Evolutionary conservation across 352 stramenopile species (phyloP), one percentile per base, ranked within the genome.

Genomic region (Phytophthora podocarpi): DNA sequence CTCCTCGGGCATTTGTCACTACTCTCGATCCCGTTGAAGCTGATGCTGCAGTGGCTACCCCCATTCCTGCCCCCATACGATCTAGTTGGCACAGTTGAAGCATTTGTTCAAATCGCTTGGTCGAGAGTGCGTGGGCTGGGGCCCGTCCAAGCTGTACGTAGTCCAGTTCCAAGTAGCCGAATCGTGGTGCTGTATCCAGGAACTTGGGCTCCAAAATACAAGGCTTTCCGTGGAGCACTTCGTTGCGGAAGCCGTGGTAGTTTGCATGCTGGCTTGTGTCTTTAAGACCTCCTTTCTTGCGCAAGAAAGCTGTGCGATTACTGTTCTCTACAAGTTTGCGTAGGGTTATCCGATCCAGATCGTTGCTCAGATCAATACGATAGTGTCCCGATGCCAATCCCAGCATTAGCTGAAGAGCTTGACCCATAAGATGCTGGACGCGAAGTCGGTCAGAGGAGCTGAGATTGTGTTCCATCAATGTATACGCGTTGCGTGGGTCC

Each of bases 311-410:
- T 20, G 82, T 91, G 36, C 84, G 83, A 53, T 85, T 93, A 64
- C 69, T 87, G 52, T 90, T 91, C 46, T 93, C 85, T 11, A 93
- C 67, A 30, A 93, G 59, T 52, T 91, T 90, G 50, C 85, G 83
- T 18, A 90, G 51, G 12, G 78, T 85, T 26, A 90, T 55, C 11
- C 82, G 75, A 42, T 93, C 85, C 20, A 91, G 42, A 26, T 86
- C 76, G 53, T 78, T 85, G 47, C 72, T 70, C 37, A 93, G 61
- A 50, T 93, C 85, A 30, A 91, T 68, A 1, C 68, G 65, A 67
- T 93, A 93, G 50, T 91, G 82, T 11, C 80, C 85, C 0, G 82
- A 80, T 16, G 59, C 63, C 12, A 92, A 41, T 5, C 77, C 82
- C 2, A 93, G 69, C 39, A 93, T 85, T 5, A 80, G 80, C 35